A percentile compares a stretch with the other conserved stretches of the same genome.
Conservation (phyloP, 805 yeast genomes). For the Lipomyces orientalis region DNA sequence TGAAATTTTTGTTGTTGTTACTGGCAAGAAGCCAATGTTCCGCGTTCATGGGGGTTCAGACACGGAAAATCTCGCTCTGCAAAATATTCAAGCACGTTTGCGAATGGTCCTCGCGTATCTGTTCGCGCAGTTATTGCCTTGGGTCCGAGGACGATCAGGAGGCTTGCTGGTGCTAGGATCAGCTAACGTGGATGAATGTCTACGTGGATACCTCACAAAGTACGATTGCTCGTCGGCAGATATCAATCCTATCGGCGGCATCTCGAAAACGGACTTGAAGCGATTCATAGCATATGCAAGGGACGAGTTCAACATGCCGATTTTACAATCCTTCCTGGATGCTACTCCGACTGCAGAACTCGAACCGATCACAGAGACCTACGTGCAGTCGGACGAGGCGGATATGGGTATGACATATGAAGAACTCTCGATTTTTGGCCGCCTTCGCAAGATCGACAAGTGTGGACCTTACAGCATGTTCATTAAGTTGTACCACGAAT, state of each 20-base stretch:
- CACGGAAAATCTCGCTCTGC: constrained; percentile 90
- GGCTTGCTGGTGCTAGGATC: constrained; percentile 92
- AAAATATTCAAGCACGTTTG: constrained; percentile 93
- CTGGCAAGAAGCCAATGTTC: constrained; percentile 87
- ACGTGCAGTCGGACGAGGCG: constrained; percentile 93
- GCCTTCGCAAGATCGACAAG: constrained; percentile 86
- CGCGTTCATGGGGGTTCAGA: constrained; percentile 92
- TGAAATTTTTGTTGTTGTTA: constrained; percentile 79
- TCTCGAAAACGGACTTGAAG: constrained; percentile 91
- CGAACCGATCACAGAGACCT: constrained; percentile 90
- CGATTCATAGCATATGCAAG: constrained; percentile 83
- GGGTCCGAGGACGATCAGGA: constrained; percentile 79
- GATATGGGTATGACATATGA: constrained; percentile 99
- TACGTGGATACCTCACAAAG: constrained; percentile 93
- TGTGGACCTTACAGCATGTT: constrained; percentile 98
- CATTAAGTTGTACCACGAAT: constrained; percentile 82
- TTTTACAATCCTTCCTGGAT: constrained; percentile 74
- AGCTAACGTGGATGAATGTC: constrained; percentile 96
- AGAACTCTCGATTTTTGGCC: constrained; percentile 88
- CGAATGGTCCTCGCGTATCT: constrained; percentile 94
- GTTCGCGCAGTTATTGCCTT: constrained; percentile 92
- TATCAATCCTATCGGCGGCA: constrained; percentile 98
- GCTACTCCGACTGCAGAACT: constrained; percentile 98
- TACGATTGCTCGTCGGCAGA: constrained; percentile 98
- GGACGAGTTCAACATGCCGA: constrained; percentile 70